These are phyloP conservation scores for Myriosclerotinia curreyana DNA, from an alignment of 2,329 filamentous ascomycete species.

Conservation along the genomic window DNA sequence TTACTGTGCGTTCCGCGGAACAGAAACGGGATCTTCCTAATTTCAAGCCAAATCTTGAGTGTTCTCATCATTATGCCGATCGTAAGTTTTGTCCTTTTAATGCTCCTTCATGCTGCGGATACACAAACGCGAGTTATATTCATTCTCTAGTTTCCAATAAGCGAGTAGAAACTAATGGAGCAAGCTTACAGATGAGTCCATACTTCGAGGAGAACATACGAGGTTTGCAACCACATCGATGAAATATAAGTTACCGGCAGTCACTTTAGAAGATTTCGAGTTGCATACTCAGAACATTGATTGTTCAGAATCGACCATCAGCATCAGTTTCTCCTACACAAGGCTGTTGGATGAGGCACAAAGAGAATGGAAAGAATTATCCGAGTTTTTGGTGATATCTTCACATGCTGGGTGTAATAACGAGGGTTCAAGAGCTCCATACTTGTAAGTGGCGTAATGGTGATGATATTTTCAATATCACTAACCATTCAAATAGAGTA, in stretches of 20 bases:
- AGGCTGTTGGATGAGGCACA: not conserved
- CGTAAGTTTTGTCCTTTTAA: conserved; percentile 13
- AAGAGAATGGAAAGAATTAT: conserved; percentile 12
- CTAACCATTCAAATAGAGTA: not conserved
- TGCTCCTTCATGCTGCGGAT: too few relatives aligned
- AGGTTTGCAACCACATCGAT: conserved; percentile 27
- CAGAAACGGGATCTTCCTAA: not conserved
- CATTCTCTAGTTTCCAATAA: not conserved
- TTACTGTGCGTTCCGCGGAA: conserved; percentile 15
- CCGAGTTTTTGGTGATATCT: conserved; percentile 16
- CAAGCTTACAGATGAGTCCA: conserved; percentile 12
- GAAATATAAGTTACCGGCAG: conserved; percentile 28
- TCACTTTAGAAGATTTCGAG: conserved; percentile 29
- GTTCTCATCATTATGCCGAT: conserved; percentile 28
- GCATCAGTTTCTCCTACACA: conserved; percentile 2
- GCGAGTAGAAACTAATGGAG: not conserved
- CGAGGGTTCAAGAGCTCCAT: conserved; percentile 10
- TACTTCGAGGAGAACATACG: conserved; percentile 20
- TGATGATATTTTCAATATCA: not conserved
- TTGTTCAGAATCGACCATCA: conserved; percentile 24
- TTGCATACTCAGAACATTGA: conserved; percentile 16
- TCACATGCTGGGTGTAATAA: conserved; percentile 19
- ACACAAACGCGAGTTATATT: not conserved
- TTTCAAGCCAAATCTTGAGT: conserved; percentile 24
- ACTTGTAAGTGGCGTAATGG: conserved; percentile 6